Base-by-base conservation (phyloP, 306 rosid species). In the Corylus americana region DNA sequence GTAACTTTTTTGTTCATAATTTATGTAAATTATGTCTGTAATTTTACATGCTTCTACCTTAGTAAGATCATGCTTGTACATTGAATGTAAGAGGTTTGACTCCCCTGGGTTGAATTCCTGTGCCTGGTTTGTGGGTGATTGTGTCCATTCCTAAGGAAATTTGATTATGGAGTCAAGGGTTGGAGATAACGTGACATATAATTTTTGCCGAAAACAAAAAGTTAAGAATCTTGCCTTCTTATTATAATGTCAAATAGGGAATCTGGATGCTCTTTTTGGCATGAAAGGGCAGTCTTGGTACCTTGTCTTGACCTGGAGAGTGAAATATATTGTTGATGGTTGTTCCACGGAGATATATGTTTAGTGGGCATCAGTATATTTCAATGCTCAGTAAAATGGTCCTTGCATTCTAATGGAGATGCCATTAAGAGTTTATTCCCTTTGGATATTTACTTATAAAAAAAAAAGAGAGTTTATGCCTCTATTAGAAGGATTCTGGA, bases 181-280 rank as follows among this genome's bases (percentile, higher is more conserved):
- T n/a, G 22, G 16, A 44, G 49, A 68, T 39, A 42, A 67, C 12
- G 27, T 42, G 22, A 68, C 22, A 1, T 4, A 42, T 1, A 5
- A 35, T 59, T 59, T 51, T 11, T 35, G 11, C 51, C 31, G 4
- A 18, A 68, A 42, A 63, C 8, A 31, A 4, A 7, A 64, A 64
- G 17, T 62, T 64, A 8, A 8, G 45, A 35, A 17, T 31, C 25
- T 17, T 54, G 25, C 25, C 29, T 73, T 53, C 22, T n/a, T 8
- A 73, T 54, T 20, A 17, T 73, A 13, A 16, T 73, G 55, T 70
- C 51, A 69, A 69, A 18, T 69, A 9, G 35, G 73, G 74, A 48
- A 8, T 47, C 18, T 47, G 11, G 12, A 14, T 53, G 31, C 77
- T 8, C 50, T 37, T 73, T 31, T 35, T 55, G 53, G 68, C 47